Evolutionary conservation across 768 basidiomycete genomes (phyloP), one percentile per base, ranked within the genome.

Genomic region (Suillus spraguei): DNA sequence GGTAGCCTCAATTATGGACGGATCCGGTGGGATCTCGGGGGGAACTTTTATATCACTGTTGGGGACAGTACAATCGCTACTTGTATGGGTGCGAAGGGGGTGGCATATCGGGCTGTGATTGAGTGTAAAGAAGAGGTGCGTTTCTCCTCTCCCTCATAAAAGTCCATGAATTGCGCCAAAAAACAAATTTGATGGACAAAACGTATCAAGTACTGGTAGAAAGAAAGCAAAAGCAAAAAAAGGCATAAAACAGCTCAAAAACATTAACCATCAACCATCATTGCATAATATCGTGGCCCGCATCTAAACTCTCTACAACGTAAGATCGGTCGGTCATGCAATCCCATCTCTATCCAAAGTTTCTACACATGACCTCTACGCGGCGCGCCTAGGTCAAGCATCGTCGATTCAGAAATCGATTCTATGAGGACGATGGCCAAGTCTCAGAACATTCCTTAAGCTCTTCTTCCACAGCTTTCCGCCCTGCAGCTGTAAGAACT

Each of bases 71-170:
- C 87, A 8, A 85, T 91, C 59, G 86, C 97, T 68, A 95, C 93
- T 38, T 95, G 93, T 74, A 82, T 81, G 22, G 90, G 92, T 6
- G 87, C 87, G 2, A 84, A 83, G 63, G 80, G 81, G 41, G 78
- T 83, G 65, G 85, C 83, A 71, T 87, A 92, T 69, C 83, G 96
- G 64, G 83, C 94, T 4, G 83, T 99, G 67, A 86, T 97, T 63
- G 94, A 96, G 70, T 99, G 97, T 79, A 95, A 95, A 78, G 97
- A 99, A 72, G 96, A 99, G 87, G 92, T 92, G 64, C 50, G 87
- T 71, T 39, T 50, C 3, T 50, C 4, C 49, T 61, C 17, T 58
- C n/a, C n/a, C n/a, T n/a, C 13, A 47, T n/a, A 47, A 24, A 50
- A 28, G 49, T 50, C 16, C 49, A 28, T 50, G 49, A 28, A 50